These are phyloP conservation scores for Sungouiella blattae DNA, from an alignment of 805 yeast genomes.

Conservation along the genomic window DNA sequence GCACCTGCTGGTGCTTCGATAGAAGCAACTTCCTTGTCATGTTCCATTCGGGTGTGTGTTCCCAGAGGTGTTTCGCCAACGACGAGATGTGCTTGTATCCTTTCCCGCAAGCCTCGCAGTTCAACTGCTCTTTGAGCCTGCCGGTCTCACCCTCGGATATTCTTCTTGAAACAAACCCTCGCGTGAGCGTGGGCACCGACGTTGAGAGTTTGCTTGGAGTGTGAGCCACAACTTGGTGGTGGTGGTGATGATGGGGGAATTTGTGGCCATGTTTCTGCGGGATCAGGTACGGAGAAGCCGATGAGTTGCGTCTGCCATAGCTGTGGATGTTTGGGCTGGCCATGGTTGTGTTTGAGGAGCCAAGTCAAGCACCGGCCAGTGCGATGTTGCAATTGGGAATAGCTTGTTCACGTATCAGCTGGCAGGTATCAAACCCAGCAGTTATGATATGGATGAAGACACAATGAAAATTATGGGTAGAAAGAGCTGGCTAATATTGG, in stretches of 20 bases:
- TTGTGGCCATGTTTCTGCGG: constrained; percentile 12
- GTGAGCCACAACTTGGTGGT: not conserved
- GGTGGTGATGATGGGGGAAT: constrained; percentile 5
- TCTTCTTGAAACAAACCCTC: constrained; percentile 77
- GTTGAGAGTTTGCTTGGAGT: constrained; percentile 14
- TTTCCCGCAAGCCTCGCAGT: constrained; percentile 89
- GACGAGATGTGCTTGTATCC: constrained; percentile 86
- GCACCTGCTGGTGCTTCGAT: constrained; percentile 87
- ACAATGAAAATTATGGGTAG: too few species aligned
- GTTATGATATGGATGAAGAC: too few species aligned
- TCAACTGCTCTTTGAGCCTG: constrained; percentile 74
- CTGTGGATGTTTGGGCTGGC: constrained; percentile 1
- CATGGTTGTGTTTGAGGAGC: not conserved
- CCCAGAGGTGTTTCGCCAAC: constrained; percentile 89
- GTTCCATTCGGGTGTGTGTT: constrained; percentile 93
- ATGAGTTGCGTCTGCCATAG: constrained; percentile 13
- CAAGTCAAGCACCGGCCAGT: not conserved
- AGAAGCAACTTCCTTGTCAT: constrained; percentile 76
- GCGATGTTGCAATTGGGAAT: too few species aligned
- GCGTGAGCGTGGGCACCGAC: constrained; percentile 45
- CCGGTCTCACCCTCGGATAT: constrained; percentile 87
- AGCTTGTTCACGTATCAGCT: too few species aligned
- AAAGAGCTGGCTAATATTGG: too few species aligned
- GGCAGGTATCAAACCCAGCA: too few species aligned
- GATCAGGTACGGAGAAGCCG: constrained; percentile 15